These are phyloP conservation scores for Hortaea werneckii DNA, from an alignment of 2,329 filamentous ascomycete species.

Conservation along the genomic window DNA sequence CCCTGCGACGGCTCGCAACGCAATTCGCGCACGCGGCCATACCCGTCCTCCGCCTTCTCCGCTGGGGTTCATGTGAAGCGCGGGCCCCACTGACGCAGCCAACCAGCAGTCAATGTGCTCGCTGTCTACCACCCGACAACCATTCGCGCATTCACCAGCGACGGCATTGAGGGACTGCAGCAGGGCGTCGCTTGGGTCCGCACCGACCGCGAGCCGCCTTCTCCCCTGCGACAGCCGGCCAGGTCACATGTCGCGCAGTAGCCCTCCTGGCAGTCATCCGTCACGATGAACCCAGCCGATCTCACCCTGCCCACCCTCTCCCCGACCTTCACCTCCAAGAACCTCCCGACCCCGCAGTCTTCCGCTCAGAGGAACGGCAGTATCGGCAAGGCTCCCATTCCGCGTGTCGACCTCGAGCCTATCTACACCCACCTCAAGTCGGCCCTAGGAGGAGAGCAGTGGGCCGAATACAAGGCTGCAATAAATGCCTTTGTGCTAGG, in stretches of 20 bases:
- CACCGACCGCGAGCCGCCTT: too few relatives aligned
- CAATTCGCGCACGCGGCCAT: too few relatives aligned
- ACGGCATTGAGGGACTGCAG: too few relatives aligned
- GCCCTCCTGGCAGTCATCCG: neutral
- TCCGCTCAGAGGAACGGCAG: slow-evolving; percentile 39
- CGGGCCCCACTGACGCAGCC: too few relatives aligned
- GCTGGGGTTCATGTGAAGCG: too few relatives aligned
- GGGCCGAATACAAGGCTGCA: slow-evolving; percentile 50
- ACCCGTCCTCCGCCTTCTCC: too few relatives aligned
- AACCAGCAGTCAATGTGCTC: too few relatives aligned
- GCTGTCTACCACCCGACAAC: too few relatives aligned
- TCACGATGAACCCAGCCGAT: slow-evolving; percentile 25
- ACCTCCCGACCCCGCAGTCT: slow-evolving; percentile 12
- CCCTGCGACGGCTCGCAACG: too few relatives aligned
- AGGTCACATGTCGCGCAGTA: neutral
- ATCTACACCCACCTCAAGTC: slow-evolving; percentile 52
- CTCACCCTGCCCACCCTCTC: slow-evolving; percentile 16
- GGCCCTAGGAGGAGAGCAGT: slow-evolving; percentile 46
- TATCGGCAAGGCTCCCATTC: slow-evolving; percentile 40
- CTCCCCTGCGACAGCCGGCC: too few relatives aligned
- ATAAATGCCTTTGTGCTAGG: slow-evolving; percentile 49
- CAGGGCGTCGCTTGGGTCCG: too few relatives aligned
- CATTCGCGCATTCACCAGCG: too few relatives aligned
- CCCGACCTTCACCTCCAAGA: slow-evolving; percentile 19
- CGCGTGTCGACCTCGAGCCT: slow-evolving; percentile 53